phyloP scores from a whole-genome alignment of 306 rosid species.

The Casuarina glauca region DNA sequence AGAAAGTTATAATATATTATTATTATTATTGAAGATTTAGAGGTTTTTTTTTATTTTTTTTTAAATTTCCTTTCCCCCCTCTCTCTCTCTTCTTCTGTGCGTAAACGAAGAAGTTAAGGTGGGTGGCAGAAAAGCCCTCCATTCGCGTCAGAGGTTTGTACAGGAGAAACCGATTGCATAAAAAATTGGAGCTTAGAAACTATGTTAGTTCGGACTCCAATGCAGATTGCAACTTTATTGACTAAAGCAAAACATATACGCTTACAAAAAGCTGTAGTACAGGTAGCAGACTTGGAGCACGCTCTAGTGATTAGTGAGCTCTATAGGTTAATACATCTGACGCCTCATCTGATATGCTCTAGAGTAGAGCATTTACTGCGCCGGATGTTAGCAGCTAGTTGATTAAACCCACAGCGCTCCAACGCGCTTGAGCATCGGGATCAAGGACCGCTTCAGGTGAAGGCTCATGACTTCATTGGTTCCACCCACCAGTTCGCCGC shows the following conservation, averaged over 20 bases:
- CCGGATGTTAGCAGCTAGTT: neutral
- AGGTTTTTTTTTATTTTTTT: neutral
- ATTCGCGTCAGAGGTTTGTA: neutral
- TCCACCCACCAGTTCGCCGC: conserved; percentile 81
- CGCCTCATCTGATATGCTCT: too few relatives aligned
- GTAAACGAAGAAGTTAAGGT: neutral
- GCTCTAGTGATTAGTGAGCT: neutral
- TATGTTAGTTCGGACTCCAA: neutral
- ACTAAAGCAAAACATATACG: neutral
- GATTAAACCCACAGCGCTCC: conserved; percentile 89
- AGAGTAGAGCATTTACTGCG: neutral
- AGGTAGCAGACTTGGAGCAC: neutral
- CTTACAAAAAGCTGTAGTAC: neutral
- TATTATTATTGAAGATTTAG: too few relatives aligned
- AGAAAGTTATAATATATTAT: too few relatives aligned
- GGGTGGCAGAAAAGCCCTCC: neutral
- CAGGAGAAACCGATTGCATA: neutral
- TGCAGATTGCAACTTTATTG: neutral
- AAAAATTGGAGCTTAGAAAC: neutral
- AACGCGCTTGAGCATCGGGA: conserved; percentile 85
- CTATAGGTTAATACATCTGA: neutral
- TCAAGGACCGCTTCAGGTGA: conserved; percentile 76
- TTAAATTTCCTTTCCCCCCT: too few relatives aligned
- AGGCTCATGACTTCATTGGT: conserved; percentile 90
- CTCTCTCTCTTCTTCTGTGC: neutral